Evolutionary conservation across 306 rosid species (phyloP).

Genomic region (Vigna mungo): DNA sequence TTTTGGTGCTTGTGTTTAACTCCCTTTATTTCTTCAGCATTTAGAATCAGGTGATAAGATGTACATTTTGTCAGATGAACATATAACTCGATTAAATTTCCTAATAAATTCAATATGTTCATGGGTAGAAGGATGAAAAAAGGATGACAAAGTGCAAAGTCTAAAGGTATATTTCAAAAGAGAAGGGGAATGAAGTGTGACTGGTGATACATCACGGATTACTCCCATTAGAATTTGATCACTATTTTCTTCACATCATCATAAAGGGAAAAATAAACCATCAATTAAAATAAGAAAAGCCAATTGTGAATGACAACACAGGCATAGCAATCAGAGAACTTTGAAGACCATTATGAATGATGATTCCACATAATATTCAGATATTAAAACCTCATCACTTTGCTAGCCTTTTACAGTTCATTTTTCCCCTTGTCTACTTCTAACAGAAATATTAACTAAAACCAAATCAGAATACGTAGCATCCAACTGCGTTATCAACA

Average conservation of each 20-base stretch:
- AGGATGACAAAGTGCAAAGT: background rate
- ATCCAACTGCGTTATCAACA: background rate
- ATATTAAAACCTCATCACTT: constrained; percentile 45
- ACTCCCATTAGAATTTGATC: background rate
- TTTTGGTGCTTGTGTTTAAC: constrained; percentile 39
- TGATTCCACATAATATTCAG: constrained; percentile 47
- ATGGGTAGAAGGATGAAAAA: background rate
- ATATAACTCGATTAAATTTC: too few relatives aligned
- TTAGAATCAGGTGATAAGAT: background rate
- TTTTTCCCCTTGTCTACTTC: background rate
- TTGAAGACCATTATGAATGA: constrained; percentile 45
- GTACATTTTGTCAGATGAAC: too few relatives aligned
- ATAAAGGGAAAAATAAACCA: background rate
- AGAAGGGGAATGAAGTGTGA: background rate
- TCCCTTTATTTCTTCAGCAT: background rate
- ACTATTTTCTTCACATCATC: background rate
- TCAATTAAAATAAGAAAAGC: background rate
- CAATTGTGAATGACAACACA: background rate
- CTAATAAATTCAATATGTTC: too few relatives aligned
- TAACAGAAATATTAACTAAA: background rate
- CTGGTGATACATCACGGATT: too few relatives aligned
- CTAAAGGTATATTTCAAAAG: background rate
- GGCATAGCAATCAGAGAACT: constrained; percentile 58
- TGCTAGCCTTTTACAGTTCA: constrained; percentile 40
- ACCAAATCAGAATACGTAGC: background rate